phyloP scores from a whole-genome alignment of 345 rosid genomes.

The Salix dunnii region DNA sequence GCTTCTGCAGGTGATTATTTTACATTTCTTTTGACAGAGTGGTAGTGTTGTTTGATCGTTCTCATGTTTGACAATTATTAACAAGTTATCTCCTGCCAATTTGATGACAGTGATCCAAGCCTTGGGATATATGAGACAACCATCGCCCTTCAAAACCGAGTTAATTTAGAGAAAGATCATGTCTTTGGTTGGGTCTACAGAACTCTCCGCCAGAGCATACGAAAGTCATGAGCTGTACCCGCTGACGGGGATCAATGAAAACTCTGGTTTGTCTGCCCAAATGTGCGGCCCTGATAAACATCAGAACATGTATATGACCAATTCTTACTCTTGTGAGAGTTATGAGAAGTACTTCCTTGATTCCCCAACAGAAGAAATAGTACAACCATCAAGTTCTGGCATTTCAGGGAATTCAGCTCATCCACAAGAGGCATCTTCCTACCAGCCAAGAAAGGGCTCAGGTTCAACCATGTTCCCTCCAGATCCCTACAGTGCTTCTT shows the following conservation, averaged over 20 bases:
- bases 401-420: conserved; percentile 52
- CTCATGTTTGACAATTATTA: background rate
- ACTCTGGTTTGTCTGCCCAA: conserved; percentile 42
- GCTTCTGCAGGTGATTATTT: background rate
- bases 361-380: conserved; percentile 60
- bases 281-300: conserved; percentile 48
- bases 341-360: conserved; percentile 79
- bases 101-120: conserved; percentile 22
- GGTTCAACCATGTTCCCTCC: conserved; percentile 43
- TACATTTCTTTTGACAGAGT: background rate
- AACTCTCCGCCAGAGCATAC: conserved; percentile 49
- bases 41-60: background rate
- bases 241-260: conserved; percentile 40
- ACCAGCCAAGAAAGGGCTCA: conserved; percentile 43
- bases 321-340: conserved; percentile 62
- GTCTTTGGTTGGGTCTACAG: conserved; percentile 67
- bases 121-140: conserved; percentile 9
- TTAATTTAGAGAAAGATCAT: conserved; percentile 28
- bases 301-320: conserved; percentile 46
- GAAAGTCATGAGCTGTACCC: conserved; percentile 55
- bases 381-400: conserved; percentile 49
- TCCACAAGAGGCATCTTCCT: conserved; percentile 39
- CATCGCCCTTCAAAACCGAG: conserved; percentile 14
- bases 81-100: background rate
- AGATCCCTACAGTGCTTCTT: conserved; percentile 36